A percentile compares a stretch with the other conserved stretches of the same genome.
These are phyloP conservation scores for Xylaria castorea DNA, from an alignment of 495 filamentous ascomycete species.

Conservation along the genomic window DNA sequence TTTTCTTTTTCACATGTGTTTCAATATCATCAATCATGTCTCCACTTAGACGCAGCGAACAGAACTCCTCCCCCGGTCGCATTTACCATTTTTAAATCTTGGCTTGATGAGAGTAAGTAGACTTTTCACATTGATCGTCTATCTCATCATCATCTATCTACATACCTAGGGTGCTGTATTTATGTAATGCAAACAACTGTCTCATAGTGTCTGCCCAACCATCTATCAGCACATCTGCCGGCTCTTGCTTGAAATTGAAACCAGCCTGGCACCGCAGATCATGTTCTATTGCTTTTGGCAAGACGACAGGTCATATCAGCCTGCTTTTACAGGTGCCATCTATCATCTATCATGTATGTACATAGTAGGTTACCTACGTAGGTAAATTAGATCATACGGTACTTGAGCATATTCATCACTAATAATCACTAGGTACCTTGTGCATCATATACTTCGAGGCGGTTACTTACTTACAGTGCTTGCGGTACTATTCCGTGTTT, in stretches of 20 bases:
- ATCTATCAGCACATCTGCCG: slow-evolving; percentile 9
- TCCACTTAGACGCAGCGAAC: slow-evolving; percentile 1
- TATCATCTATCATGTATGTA: background rate
- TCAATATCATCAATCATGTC: slow-evolving; percentile 19
- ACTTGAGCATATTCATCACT: background rate
- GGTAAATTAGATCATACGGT: slow-evolving; percentile 1
- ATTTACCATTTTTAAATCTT: slow-evolving; percentile 14
- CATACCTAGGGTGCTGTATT: background rate
- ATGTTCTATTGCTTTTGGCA: slow-evolving; percentile 24
- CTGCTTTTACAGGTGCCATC: background rate
- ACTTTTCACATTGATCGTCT: background rate
- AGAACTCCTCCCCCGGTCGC: slow-evolving; percentile 4
- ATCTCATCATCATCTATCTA: background rate
- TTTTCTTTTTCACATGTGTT: background rate
- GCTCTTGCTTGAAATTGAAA: slow-evolving; percentile 11
- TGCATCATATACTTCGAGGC: slow-evolving; percentile 1
- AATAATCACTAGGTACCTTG: background rate
- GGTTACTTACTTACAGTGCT: background rate
- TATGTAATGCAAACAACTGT: background rate
- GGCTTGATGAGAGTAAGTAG: background rate
- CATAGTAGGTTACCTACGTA: slow-evolving; percentile 1
- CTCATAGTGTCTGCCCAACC: background rate
- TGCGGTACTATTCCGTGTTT: slow-evolving; percentile 3
- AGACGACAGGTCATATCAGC: slow-evolving; percentile 27
- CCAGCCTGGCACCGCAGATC: slow-evolving; percentile 1